phyloP scores from a whole-genome alignment of 2,329 filamentous ascomycete genomes.

The Juglanconis sp. region DNA sequence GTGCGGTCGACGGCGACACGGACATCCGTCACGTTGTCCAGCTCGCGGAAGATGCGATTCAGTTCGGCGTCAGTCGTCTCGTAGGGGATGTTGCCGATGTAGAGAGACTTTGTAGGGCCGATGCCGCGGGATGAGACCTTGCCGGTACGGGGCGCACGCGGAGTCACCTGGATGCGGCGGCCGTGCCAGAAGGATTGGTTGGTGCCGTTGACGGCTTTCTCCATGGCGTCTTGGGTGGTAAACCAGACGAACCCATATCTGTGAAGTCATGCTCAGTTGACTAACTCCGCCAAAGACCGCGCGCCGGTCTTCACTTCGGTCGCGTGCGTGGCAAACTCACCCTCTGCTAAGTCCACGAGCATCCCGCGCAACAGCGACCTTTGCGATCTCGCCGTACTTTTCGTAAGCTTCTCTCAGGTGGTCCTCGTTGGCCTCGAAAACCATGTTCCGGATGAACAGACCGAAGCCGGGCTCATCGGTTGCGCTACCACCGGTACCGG shows the following conservation, averaged over 20 bases:
- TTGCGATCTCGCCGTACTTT: slow-evolving; percentile 28
- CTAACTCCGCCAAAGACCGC: background rate
- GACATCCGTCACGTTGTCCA: slow-evolving; percentile 70
- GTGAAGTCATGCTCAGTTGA: slow-evolving; percentile 13
- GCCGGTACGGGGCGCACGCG: slow-evolving; percentile 13
- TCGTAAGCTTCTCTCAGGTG: slow-evolving; percentile 31
- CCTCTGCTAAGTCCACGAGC: slow-evolving; percentile 34
- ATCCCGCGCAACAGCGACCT: slow-evolving; percentile 28
- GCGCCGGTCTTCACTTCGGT: background rate
- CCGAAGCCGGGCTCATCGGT: slow-evolving; percentile 21
- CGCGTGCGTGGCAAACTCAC: slow-evolving; percentile 20
- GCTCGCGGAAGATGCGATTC: slow-evolving; percentile 69
- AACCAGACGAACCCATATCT: slow-evolving; percentile 35
- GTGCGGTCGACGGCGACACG: slow-evolving; percentile 79
- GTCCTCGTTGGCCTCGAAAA: slow-evolving; percentile 33
- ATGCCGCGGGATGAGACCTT: background rate
- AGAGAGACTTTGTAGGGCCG: slow-evolving; percentile 45
- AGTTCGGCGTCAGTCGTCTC: slow-evolving; percentile 82
- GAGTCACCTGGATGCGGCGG: slow-evolving; percentile 29
- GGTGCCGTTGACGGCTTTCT: slow-evolving; percentile 26
- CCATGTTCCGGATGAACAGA: slow-evolving; percentile 33
- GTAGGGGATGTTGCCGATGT: slow-evolving; percentile 82
- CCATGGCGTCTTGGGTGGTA: slow-evolving; percentile 19
- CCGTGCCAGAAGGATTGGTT: slow-evolving; percentile 37
- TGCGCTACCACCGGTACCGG: background rate